phyloP scores from a whole-genome alignment of 345 rosid species.

The Brassica juncea region DNA sequence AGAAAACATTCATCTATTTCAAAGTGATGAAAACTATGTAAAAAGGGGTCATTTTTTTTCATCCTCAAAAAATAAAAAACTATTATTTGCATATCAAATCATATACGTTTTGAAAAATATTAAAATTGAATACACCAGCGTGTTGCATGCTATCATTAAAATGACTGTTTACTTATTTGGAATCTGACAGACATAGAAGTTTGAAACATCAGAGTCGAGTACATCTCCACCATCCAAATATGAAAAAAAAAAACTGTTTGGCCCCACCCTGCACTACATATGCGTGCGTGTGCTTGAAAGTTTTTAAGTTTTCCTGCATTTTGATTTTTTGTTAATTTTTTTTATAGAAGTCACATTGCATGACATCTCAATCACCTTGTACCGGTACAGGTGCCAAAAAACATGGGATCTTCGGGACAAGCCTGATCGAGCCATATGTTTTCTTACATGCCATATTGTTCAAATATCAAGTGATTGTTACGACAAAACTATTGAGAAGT shows the following conservation, averaged over 20 bases:
- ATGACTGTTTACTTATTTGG: slow-evolving; percentile 36
- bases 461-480: neutral
- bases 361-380: slow-evolving; percentile 22
- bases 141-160: slow-evolving; percentile 18
- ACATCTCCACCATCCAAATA: slow-evolving; percentile 41
- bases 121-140: slow-evolving; percentile 15
- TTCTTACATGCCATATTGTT: neutral
- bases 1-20: neutral
- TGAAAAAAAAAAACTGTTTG: slow-evolving; percentile 18
- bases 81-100: neutral
- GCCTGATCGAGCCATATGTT: slow-evolving; percentile 3
- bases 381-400: slow-evolving; percentile 2
- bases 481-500: neutral
- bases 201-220: slow-evolving; percentile 29
- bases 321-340: neutral
- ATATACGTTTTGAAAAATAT: neutral
- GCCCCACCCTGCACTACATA: slow-evolving; percentile 31
- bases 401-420: neutral
- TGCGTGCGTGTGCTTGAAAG: slow-evolving; percentile 39
- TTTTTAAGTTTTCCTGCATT: slow-evolving; percentile 2
- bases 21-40: neutral
- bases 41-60: too few species aligned
- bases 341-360: slow-evolving; percentile 1
- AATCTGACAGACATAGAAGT: slow-evolving; percentile 39
- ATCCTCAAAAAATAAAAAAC: too few species aligned